Conservation (phyloP, 768 basidiomycete species). For the Lepiota venenata region DNA sequence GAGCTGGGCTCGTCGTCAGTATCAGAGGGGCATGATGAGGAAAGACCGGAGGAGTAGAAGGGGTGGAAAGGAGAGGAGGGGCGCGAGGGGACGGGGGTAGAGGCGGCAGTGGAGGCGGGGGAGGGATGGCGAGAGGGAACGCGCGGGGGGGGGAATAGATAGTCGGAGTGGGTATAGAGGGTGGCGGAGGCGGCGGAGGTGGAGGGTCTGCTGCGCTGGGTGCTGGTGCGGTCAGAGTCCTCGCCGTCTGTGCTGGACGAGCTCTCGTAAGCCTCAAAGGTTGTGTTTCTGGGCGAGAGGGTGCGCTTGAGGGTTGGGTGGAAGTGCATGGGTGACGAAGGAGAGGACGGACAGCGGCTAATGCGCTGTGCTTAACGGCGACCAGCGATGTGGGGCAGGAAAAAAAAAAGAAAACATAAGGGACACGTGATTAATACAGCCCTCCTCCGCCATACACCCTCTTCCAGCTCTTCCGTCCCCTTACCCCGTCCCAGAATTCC, state of each 20-base stretch:
- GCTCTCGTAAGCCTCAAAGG: constrained; percentile 41
- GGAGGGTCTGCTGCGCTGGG: constrained; percentile 8
- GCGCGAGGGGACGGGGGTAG: constrained; percentile 59
- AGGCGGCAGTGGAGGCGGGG: constrained; percentile 36
- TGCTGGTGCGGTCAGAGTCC: constrained; percentile 21
- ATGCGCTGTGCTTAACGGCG: no score
- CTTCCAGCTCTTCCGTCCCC: constrained; percentile 68
- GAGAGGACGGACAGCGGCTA: neutral
- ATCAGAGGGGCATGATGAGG: constrained; percentile 57
- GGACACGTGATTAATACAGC: constrained; percentile 33
- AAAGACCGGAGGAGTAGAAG: constrained; percentile 43
- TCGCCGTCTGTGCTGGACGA: constrained; percentile 38
- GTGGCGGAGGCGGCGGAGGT: constrained; percentile 7
- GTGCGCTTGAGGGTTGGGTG: neutral
- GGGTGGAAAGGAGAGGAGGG: constrained; percentile 46
- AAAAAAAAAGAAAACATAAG: neutral
- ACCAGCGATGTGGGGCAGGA: no score
- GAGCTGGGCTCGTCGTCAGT: constrained; percentile 58
- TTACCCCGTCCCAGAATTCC: constrained; percentile 70
- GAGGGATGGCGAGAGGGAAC: constrained; percentile 36
- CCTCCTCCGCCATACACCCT: constrained; percentile 53
- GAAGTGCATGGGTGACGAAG: neutral
- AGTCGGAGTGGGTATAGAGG: constrained; percentile 14
- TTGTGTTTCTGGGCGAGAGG: constrained; percentile 16
- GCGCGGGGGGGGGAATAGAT: constrained; percentile 31